Percentiles rank a stretch among this genome's conserved stretches.
Evolutionary conservation across 2,329 filamentous ascomycete genomes (phyloP).

Genomic region (Myriosclerotinia curreyana): DNA sequence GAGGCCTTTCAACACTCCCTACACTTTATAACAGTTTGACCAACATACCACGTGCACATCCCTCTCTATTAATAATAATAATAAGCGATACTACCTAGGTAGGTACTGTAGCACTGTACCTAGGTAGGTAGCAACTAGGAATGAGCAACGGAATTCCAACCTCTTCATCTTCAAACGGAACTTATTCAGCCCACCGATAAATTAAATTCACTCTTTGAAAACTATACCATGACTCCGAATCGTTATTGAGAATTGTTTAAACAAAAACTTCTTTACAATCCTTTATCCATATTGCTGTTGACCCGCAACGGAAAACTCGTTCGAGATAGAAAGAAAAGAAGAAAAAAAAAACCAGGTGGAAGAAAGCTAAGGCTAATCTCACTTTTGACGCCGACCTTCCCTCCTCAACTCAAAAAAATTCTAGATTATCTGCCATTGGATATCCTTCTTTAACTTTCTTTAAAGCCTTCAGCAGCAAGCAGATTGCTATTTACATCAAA

Average conservation of each 20-base stretch:
- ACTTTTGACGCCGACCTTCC: constrained; percentile 27
- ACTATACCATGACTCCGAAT: background rate
- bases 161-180: constrained; percentile 3
- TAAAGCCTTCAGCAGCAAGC: background rate
- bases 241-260: too few relatives aligned
- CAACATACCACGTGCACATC: too few relatives aligned
- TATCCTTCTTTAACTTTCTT: background rate
- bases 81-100: too few relatives aligned
- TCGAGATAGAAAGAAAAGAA: constrained; percentile 20
- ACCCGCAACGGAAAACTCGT: constrained; percentile 20
- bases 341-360: constrained; percentile 19
- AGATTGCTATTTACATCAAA: background rate
- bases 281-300: constrained; percentile 4
- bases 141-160: constrained; percentile 19
- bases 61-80: too few relatives aligned
- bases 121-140: background rate
- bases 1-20: too few relatives aligned
- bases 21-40: too few relatives aligned
- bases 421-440: constrained; percentile 3
- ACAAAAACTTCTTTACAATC: background rate
- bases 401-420: constrained; percentile 17
- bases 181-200: constrained; percentile 3
- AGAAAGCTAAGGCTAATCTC: constrained; percentile 20
- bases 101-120: too few relatives aligned
- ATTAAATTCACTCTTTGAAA: constrained; percentile 9